A percentile compares a stretch with the other conserved stretches of the same genome.
These are phyloP conservation scores for Penicillium silybi DNA, from an alignment of 495 filamentous ascomycete species.

Conservation along the genomic window DNA sequence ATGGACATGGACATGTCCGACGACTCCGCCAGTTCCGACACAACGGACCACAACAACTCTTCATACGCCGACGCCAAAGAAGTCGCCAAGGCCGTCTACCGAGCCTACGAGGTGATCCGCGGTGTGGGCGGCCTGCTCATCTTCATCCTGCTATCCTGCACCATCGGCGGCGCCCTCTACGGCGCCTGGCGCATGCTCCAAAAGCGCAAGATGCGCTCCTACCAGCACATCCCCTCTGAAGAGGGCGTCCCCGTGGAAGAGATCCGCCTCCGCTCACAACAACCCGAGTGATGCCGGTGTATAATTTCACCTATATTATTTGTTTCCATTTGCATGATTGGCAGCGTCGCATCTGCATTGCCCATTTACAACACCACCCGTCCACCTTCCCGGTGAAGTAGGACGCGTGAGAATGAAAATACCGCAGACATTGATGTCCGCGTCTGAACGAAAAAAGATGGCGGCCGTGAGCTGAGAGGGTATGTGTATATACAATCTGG, in stretches of 20 bases:
- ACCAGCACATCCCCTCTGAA: constrained; percentile 33
- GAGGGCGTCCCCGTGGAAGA: constrained; percentile 27
- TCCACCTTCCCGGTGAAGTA: constrained; percentile 13
- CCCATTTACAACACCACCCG: neutral
- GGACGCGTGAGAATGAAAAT: neutral
- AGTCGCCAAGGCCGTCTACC: constrained; percentile 29
- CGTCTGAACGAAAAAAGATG: constrained; percentile 7
- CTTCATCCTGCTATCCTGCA: constrained; percentile 26
- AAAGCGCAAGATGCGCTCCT: constrained; percentile 25
- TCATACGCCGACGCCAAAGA: constrained; percentile 26
- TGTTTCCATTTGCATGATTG: constrained; percentile 11
- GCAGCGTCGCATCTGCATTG: constrained; percentile 17
- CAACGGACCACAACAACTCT: neutral
- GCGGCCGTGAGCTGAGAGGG: constrained; percentile 3
- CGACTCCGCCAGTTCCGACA: neutral
- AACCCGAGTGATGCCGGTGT: constrained; percentile 3
- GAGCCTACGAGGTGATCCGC: constrained; percentile 36
- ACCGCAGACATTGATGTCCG: neutral
- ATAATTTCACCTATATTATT: neutral
- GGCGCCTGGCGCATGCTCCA: constrained; percentile 22
- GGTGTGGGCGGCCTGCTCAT: constrained; percentile 33
- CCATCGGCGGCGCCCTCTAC: constrained; percentile 25
- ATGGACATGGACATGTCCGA: constrained; percentile 8
- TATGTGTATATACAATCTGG: constrained; percentile 19
- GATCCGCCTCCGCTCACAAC: constrained; percentile 16